These are phyloP conservation scores for Saccharomycopsis selenospora DNA, from an alignment of 805 yeast species.

Conservation along the genomic window DNA sequence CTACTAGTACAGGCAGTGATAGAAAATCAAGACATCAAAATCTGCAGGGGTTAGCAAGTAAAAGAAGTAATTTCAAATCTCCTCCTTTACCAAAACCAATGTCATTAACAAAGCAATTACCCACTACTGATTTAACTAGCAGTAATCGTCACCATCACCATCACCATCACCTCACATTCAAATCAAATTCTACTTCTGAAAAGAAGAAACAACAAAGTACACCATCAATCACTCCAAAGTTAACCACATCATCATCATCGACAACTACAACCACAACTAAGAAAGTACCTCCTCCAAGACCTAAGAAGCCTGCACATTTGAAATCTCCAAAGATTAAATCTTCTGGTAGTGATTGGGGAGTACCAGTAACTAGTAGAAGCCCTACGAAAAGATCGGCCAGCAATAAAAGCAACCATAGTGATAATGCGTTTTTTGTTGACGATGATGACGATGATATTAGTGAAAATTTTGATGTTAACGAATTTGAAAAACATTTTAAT, in stretches of 20 bases:
- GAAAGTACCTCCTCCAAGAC: conserved; percentile 21
- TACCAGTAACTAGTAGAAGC: not conserved
- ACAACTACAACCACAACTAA: conserved; percentile 15
- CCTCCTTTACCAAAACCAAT: not conserved
- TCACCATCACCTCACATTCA: not conserved
- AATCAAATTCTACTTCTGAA: not conserved
- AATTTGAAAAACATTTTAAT: conserved; percentile 21
- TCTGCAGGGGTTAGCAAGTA: too few species aligned
- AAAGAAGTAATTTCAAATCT: not conserved
- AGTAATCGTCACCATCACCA: not conserved
- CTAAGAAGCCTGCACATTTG: conserved; percentile 21
- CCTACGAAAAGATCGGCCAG: not conserved
- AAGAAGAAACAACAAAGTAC: not conserved
- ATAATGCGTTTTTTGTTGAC: conserved; percentile 19
- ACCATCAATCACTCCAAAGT: not conserved
- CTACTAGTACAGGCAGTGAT: not conserved
- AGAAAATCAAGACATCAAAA: not conserved
- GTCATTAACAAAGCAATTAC: not conserved
- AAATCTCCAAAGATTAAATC: conserved; percentile 14
- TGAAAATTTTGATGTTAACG: conserved; percentile 19
- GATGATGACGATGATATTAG: conserved; percentile 19
- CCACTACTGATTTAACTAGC: not conserved
- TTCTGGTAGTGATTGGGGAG: not conserved
- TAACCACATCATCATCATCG: too few species aligned
- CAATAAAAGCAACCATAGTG: not conserved